Percentiles rank a stretch among this genome's conserved stretches.
phyloP scores from a whole-genome alignment of 2,329 filamentous ascomycete genomes.

The Colletotrichum liaoningense region DNA sequence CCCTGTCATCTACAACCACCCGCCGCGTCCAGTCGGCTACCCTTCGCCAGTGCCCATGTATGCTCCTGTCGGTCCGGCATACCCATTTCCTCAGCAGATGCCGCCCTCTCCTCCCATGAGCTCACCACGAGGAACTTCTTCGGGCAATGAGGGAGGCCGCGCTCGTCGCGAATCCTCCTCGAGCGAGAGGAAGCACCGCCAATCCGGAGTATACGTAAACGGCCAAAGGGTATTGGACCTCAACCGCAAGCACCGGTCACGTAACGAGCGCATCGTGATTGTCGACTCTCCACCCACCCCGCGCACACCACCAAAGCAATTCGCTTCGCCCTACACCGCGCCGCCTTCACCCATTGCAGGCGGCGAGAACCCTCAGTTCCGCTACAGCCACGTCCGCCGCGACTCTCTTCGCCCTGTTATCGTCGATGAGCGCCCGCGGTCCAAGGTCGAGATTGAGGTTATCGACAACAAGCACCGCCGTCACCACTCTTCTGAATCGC shows the following conservation, averaged over 20 bases:
- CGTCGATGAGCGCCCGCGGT: conserved; percentile 49
- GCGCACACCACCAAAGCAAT: conserved; percentile 58
- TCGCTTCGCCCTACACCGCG: conserved; percentile 51
- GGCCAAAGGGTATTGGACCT: conserved; percentile 49
- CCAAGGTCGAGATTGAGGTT: conserved; percentile 51
- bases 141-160: conserved; percentile 51
- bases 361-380: conserved; percentile 36
- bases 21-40: conserved; percentile 50
- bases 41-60: conserved; percentile 11
- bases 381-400: conserved; percentile 37
- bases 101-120: conserved; percentile 52
- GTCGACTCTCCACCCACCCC: conserved; percentile 58
- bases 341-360: conserved; percentile 46
- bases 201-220: conserved; percentile 51
- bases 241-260: conserved; percentile 46
- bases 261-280: conserved; percentile 57
- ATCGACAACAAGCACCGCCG: conserved; percentile 44
- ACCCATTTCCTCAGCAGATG: conserved; percentile 45
- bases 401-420: conserved; percentile 47
- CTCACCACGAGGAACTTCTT: conserved; percentile 45
- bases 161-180: conserved; percentile 47
- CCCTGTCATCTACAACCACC: conserved; percentile 54
- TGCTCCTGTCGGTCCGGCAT: conserved; percentile 44
- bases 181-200: conserved; percentile 44
- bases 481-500: conserved; percentile 51